Conservation (phyloP, 2,329 filamentous ascomycete species). For the Cordyceps pruinosa region DNA sequence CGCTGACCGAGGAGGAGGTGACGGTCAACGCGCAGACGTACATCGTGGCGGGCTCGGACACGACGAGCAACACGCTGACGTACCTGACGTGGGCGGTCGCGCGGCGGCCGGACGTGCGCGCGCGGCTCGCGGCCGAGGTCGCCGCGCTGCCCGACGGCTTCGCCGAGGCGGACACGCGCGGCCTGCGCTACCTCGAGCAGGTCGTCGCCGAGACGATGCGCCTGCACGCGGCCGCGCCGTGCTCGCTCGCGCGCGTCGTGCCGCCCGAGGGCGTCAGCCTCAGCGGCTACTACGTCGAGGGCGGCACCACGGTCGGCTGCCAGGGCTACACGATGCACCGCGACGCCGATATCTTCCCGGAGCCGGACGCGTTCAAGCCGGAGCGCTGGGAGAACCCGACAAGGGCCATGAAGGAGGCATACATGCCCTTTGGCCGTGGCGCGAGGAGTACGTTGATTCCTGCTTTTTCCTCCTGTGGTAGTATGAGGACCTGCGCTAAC, state of each 20-base stretch:
- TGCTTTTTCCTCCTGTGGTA: neutral
- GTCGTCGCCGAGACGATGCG: slow-evolving; percentile 40
- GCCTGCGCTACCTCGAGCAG: slow-evolving; percentile 33
- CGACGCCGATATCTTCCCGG: slow-evolving; percentile 31
- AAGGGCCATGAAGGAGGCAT: slow-evolving; percentile 39
- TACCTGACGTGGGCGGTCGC: slow-evolving; percentile 38
- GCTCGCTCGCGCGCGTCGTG: slow-evolving; percentile 32
- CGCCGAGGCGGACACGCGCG: slow-evolving; percentile 16
- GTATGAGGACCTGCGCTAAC: neutral
- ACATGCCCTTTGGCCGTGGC: slow-evolving; percentile 47
- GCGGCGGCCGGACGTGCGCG: slow-evolving; percentile 22
- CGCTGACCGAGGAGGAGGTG: slow-evolving; percentile 27
- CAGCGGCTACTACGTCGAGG: slow-evolving; percentile 32
- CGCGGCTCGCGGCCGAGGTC: slow-evolving; percentile 29
- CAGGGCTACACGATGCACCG: slow-evolving; percentile 44
- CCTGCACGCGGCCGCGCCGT: slow-evolving; percentile 34
- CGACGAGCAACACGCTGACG: slow-evolving; percentile 42
- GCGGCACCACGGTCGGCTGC: slow-evolving; percentile 31
- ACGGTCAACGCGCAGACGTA: slow-evolving; percentile 33
- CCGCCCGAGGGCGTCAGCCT: slow-evolving; percentile 33
- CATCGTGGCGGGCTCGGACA: slow-evolving; percentile 46
- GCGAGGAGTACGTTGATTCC: slow-evolving; percentile 29
- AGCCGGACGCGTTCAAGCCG: slow-evolving; percentile 30
- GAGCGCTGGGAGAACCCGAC: slow-evolving; percentile 31
- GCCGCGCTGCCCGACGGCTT: slow-evolving; percentile 24